Conservation (phyloP, 2,329 filamentous ascomycete genomes). For the Calonectria leucothoes region DNA sequence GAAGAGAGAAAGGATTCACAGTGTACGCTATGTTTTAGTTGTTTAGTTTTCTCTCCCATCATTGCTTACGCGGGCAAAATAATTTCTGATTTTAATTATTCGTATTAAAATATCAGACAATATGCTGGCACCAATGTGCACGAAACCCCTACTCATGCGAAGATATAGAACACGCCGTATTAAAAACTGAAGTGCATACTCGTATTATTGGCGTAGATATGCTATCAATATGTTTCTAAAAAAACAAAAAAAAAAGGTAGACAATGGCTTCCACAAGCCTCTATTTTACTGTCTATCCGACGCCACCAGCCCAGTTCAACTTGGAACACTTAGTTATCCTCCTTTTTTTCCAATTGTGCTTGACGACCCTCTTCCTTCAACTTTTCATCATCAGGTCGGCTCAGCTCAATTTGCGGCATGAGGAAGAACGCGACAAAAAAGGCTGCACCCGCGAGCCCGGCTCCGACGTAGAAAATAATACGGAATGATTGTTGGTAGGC, state of each 20-base stretch:
- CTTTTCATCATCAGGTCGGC: background rate
- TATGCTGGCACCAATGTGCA: too few species aligned
- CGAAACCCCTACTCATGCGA: too few species aligned
- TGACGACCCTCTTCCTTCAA: background rate
- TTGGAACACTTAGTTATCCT: background rate
- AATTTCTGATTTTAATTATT: too few species aligned
- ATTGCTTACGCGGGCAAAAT: too few species aligned
- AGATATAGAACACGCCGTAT: too few species aligned
- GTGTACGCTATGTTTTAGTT: too few species aligned
- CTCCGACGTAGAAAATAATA: background rate
- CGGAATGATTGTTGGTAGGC: background rate
- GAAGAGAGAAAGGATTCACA: too few species aligned
- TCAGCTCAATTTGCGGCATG: background rate
- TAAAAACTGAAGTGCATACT: too few species aligned
- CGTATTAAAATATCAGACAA: too few species aligned
- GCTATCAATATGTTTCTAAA: background rate
- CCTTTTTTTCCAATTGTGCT: background rate
- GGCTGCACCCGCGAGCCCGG: background rate
- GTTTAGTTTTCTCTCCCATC: too few species aligned
- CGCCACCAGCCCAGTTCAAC: background rate
- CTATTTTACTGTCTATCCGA: background rate
- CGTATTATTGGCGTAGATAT: background rate
- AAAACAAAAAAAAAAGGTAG: background rate
- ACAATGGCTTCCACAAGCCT: background rate
- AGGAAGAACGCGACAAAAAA: background rate